A percentile compares a stretch with the other conserved stretches of the same genome.
phyloP scores from a whole-genome alignment of 2,329 filamentous ascomycete genomes.

The Fusarium nurragi region DNA sequence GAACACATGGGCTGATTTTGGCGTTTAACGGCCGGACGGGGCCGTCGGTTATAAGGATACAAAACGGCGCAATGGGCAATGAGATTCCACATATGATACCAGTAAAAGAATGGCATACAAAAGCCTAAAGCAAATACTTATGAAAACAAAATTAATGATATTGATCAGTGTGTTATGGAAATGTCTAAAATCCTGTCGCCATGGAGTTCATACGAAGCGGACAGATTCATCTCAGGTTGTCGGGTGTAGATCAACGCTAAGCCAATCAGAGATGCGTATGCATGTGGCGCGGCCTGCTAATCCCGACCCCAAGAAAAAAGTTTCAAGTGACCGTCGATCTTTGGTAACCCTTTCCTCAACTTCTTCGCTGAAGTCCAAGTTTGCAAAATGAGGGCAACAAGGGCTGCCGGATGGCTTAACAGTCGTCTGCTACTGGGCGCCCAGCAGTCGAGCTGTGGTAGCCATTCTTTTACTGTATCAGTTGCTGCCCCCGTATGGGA shows the following conservation, averaged over 20 bases:
- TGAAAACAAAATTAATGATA: background rate
- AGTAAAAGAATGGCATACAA: constrained; percentile 18
- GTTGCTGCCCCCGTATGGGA: constrained; percentile 37
- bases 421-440: constrained; percentile 50
- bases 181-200: background rate
- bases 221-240: constrained; percentile 5
- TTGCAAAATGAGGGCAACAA: constrained; percentile 53
- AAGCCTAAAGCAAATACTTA: background rate
- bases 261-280: constrained; percentile 33
- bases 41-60: constrained; percentile 24
- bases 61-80: constrained; percentile 32
- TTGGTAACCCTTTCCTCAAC: constrained; percentile 43
- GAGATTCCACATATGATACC: constrained; percentile 31
- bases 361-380: constrained; percentile 39
- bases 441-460: constrained; percentile 42
- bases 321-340: constrained; percentile 40
- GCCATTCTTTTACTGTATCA: constrained; percentile 44
- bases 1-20: constrained; percentile 33
- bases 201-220: background rate
- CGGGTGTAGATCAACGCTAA: constrained; percentile 24
- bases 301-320: constrained; percentile 44
- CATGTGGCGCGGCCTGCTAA: constrained; percentile 41
- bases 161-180: background rate
- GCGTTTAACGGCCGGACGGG: constrained; percentile 28
- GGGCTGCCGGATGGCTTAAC: constrained; percentile 54